Conservation (phyloP, 805 yeast species). For the Candida berthetii region DNA sequence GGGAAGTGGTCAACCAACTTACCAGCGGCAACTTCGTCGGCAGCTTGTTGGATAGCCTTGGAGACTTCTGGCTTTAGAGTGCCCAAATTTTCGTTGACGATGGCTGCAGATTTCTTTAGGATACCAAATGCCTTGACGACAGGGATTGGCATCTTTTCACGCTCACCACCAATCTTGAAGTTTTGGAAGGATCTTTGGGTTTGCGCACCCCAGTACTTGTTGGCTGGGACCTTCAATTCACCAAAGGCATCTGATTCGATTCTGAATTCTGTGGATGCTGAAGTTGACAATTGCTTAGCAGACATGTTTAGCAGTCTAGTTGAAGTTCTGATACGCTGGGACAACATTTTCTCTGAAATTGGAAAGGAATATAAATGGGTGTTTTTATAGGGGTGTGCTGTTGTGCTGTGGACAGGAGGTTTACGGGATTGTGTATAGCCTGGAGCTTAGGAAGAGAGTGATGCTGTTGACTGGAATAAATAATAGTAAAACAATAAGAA, state of each 20-base stretch:
- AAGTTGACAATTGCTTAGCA: constrained; percentile 4
- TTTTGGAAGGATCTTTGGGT: constrained; percentile 90
- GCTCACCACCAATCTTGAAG: constrained; percentile 92
- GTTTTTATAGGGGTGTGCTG: too few relatives aligned
- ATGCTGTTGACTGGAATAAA: too few relatives aligned
- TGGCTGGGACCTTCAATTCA: constrained; percentile 82
- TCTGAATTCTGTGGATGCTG: constrained; percentile 30
- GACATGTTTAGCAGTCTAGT: constrained; percentile 1
- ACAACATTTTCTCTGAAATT: not conserved
- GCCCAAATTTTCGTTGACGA: constrained; percentile 80
- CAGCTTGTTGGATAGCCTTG: constrained; percentile 84
- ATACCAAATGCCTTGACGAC: constrained; percentile 89
- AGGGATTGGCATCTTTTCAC: constrained; percentile 90
- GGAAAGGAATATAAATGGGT: too few relatives aligned
- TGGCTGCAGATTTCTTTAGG: constrained; percentile 91
- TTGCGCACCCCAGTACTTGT: constrained; percentile 97
- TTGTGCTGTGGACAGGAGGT: too few relatives aligned
- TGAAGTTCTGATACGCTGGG: not conserved
- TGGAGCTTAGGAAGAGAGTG: too few relatives aligned
- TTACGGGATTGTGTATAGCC: not conserved
- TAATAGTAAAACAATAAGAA: too few relatives aligned
- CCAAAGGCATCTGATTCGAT: constrained; percentile 96
- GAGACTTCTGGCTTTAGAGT: constrained; percentile 79
- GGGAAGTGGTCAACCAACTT: constrained; percentile 94
- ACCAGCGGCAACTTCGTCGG: constrained; percentile 91